phyloP scores from a whole-genome alignment of 2,329 filamentous ascomycete genomes.

The Scleromitrula shiraiana region DNA sequence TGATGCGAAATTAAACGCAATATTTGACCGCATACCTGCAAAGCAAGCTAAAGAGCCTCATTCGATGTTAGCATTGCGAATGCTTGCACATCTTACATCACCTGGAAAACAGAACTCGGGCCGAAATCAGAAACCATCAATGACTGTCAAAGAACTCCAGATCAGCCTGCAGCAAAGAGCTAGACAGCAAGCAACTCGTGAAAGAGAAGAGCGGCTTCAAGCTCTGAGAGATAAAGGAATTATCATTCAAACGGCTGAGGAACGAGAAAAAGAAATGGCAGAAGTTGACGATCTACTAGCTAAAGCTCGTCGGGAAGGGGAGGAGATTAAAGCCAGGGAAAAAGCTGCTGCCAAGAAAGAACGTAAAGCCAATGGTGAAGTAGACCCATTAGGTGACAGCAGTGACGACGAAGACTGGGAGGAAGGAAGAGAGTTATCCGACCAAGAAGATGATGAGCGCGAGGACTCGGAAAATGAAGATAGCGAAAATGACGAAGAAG shows the following conservation, averaged over 20 bases:
- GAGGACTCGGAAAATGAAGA: slow-evolving; percentile 33
- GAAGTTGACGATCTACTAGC: slow-evolving; percentile 84
- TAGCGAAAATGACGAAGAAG: slow-evolving; percentile 26
- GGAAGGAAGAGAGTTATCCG: slow-evolving; percentile 35
- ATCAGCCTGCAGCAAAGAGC: slow-evolving; percentile 61
- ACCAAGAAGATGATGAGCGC: slow-evolving; percentile 33
- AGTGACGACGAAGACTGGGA: slow-evolving; percentile 49
- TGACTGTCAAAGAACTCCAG: slow-evolving; percentile 65
- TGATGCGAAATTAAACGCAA: slow-evolving; percentile 47
- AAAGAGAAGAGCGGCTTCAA: slow-evolving; percentile 70
- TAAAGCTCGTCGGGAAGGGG: slow-evolving; percentile 72
- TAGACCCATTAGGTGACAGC: slow-evolving; percentile 39
- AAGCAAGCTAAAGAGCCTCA: slow-evolving; percentile 55
- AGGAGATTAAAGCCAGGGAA: slow-evolving; percentile 71
- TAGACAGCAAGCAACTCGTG: slow-evolving; percentile 68
- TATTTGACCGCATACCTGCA: slow-evolving; percentile 62
- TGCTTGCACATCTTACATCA: slow-evolving; percentile 64
- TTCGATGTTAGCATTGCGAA: slow-evolving; percentile 60
- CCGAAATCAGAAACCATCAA: slow-evolving; percentile 41
- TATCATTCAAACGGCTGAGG: slow-evolving; percentile 74
- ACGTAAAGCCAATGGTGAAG: slow-evolving; percentile 37
- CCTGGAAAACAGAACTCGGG: slow-evolving; percentile 44
- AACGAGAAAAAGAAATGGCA: slow-evolving; percentile 72
- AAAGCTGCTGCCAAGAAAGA: slow-evolving; percentile 63
- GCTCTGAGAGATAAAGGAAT: slow-evolving; percentile 73